phyloP scores from a whole-genome alignment of 345 rosid species.

The Salix exigua region DNA sequence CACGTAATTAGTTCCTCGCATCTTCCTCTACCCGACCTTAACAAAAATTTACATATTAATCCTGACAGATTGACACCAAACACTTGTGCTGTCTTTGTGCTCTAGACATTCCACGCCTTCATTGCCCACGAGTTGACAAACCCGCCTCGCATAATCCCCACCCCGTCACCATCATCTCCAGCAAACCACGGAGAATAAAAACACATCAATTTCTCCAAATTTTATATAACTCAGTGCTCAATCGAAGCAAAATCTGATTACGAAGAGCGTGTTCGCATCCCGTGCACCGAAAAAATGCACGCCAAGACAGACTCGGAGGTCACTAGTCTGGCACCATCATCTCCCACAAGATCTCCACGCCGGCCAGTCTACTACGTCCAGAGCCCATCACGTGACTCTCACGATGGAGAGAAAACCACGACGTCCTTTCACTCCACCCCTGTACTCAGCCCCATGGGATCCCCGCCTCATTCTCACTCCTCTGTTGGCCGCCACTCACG shows the following conservation, averaged over 20 bases:
- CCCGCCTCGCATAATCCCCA: neutral
- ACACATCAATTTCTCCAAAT: neutral
- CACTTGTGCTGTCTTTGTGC: neutral
- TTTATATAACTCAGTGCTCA: neutral
- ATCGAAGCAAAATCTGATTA: neutral
- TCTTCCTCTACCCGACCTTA: constrained; percentile 4
- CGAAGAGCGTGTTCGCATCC: neutral
- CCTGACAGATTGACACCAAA: neutral
- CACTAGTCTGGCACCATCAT: constrained; percentile 84
- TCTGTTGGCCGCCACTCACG: constrained; percentile 90
- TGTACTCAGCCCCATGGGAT: constrained; percentile 76
- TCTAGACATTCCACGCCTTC: constrained; percentile 14
- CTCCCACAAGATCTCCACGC: constrained; percentile 88
- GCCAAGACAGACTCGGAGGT: constrained; percentile 98
- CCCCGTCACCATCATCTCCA: constrained; percentile 8
- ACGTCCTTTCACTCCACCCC: constrained; percentile 98
- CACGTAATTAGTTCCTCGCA: constrained; percentile 9
- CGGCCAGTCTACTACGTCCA: constrained; percentile 90
- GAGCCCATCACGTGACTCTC: constrained; percentile 92
- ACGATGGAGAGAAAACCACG: constrained; percentile 95
- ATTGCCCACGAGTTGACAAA: neutral
- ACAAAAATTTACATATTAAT: neutral
- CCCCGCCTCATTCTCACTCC: constrained; percentile 92
- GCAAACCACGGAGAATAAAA: neutral
- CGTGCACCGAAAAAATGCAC: constrained; percentile 47